These are phyloP conservation scores for Aspergillus steynii DNA, from an alignment of 495 filamentous ascomycete species.

Conservation along the genomic window DNA sequence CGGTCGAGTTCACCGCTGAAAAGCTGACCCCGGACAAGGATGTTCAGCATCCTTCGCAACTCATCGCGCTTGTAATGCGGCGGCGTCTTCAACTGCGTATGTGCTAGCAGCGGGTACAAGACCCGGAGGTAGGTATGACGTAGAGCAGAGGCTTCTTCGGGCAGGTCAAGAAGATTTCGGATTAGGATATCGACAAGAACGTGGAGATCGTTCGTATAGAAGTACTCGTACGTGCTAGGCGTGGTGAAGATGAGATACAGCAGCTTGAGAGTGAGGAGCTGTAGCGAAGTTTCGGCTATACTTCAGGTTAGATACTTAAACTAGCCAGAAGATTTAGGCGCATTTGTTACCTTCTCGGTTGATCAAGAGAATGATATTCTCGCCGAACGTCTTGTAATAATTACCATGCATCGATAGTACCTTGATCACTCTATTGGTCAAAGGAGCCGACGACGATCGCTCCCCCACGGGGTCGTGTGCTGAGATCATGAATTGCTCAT, in stretches of 20 bases:
- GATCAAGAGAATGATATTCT: constrained; percentile 93
- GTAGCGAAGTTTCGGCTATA: constrained; percentile 76
- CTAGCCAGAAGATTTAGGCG: background rate
- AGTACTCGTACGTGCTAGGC: constrained; percentile 89
- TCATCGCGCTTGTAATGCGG: constrained; percentile 94
- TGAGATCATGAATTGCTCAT: constrained; percentile 95
- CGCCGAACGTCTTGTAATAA: constrained; percentile 89
- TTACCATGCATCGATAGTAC: constrained; percentile 75
- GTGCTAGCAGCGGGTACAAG: constrained; percentile 81
- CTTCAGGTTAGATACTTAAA: constrained; percentile 18
- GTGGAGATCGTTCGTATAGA: constrained; percentile 95
- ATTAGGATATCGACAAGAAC: constrained; percentile 96
- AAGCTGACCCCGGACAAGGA: constrained; percentile 54
- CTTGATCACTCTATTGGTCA: constrained; percentile 94
- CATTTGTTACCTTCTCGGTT: constrained; percentile 78
- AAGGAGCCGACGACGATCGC: constrained; percentile 38
- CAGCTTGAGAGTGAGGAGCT: constrained; percentile 92
- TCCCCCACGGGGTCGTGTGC: constrained; percentile 53
- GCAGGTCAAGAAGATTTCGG: constrained; percentile 90
- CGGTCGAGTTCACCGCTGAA: constrained; percentile 33
- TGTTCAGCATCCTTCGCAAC: constrained; percentile 68
- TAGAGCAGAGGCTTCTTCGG: constrained; percentile 73
- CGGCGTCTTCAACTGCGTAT: constrained; percentile 82
- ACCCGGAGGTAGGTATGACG: constrained; percentile 98
- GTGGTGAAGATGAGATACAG: constrained; percentile 95